Conservation (phyloP, 257 asterid genomes). For the Pogostemon cablin region DNA sequence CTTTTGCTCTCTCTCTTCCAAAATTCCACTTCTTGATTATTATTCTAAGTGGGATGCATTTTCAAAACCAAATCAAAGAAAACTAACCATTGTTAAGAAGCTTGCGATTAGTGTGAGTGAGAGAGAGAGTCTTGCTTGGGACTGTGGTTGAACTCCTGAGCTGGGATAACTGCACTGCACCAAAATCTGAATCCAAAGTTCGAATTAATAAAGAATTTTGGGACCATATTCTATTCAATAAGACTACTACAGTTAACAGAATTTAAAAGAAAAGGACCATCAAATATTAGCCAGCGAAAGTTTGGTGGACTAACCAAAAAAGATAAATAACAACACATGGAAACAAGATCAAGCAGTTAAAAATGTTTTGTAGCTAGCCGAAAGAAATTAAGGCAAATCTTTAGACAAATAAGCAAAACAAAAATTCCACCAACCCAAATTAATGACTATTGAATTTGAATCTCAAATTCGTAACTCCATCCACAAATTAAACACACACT, state of each 20-base stretch:
- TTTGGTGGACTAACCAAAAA: no score
- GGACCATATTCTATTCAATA: constrained; percentile 12
- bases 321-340: no score
- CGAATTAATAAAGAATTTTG: constrained; percentile 6
- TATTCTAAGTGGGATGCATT: no score
- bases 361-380: neutral
- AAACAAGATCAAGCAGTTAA: neutral
- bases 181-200: constrained; percentile 28
- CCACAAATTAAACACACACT: neutral
- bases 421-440: constrained; percentile 29
- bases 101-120: constrained; percentile 40
- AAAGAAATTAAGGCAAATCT: neutral
- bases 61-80: no score
- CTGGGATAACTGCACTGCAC: constrained; percentile 25
- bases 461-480: constrained; percentile 10
- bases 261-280: neutral
- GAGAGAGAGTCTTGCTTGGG: constrained; percentile 21
- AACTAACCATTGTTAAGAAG: constrained; percentile 46
- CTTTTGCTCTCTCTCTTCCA: constrained; percentile 26
- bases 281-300: neutral
- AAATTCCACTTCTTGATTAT: no score
- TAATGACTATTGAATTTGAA: neutral
- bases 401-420: constrained; percentile 3
- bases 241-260: constrained; percentile 8
- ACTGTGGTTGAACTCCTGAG: constrained; percentile 15